Base-by-base conservation (phyloP, 805 yeast genomes). In the Metschnikowia koreensis region DNA sequence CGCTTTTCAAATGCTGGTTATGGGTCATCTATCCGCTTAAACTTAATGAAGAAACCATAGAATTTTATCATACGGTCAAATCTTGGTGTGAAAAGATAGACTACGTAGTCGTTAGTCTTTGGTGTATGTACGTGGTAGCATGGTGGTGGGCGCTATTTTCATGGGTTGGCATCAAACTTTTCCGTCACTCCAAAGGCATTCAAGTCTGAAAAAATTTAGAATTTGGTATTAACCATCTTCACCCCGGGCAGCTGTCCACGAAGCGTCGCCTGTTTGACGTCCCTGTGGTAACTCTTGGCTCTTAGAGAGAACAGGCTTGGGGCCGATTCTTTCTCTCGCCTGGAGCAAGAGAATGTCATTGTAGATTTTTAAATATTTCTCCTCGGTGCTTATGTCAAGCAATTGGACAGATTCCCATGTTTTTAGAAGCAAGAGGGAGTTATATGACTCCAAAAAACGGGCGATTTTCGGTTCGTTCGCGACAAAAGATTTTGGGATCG, bases 121-220 rank as follows among this genome's bases (percentile, higher is more conserved):
- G 77, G 77, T 61, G 75, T 44, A 62, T 74, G 2, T 74, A 74
- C 54, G 69, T 74, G 40, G 68, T 73, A 15, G 56, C 61, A 11
- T 74, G 79, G 79, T 74, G 77, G 77, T 88, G 96, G 96, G 81
- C 91, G 40, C 68, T 83, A 9, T 69, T 79, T 3, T 81, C 91
- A 10, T 89, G 96, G 96, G 74, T 83, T 42, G 92, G 94, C 37
- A 75, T 88, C 79, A 89, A 89, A 66, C 70, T 88, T 51, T 89
- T 89, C 68, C 74, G 90, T 50, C 94, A 89, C 63, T 86, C 94
- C 22, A 86, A 83, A 58, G 90, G 90, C 7, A 78, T 81, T 13
- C 68, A 65, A 44, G 47, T 51, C 2, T 52, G 42, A 51, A 8
- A 8, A 29, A 29, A 8, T 29, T 29, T 29, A 8, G 33, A 29